Base-by-base conservation (phyloP, 2,329 filamentous ascomycete genomes). In the Ophiocordyceps unilateralis region DNA sequence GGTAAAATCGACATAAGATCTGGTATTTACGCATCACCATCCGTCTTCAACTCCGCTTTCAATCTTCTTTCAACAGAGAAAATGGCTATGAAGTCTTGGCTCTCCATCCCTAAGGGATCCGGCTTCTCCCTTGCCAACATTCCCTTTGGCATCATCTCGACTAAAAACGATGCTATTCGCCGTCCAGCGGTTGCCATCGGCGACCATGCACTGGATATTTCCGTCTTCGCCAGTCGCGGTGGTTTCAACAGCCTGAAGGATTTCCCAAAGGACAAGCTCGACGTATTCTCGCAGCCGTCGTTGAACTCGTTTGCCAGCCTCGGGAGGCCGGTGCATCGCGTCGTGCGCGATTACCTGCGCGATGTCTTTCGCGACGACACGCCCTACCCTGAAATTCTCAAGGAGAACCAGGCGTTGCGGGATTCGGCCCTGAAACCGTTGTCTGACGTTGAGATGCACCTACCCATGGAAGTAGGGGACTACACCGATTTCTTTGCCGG, bases 401-500 rank as follows among this genome's bases (percentile, higher is more conserved):
- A 58, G 23, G 55, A 65, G 43, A 61, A 66, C 38, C 48, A 55
- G 11, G 45, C 47, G 1, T 54, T 66, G 0, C 54, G 51, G 39
- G 43, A 54, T 11, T 34, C 46, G 1, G 58, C 55, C 7, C 43
- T 62, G n/a, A 14, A 63, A 4, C 51, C 51, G 3, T 43, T 53
- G 2, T 41, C 57, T 21, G 69, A 72, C 4, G 72, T 80, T n/a
- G 70, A 66, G 46, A 80, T 72, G 52, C 83, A 88, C 49, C 52
- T 89, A 1, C 84, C 84, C 1, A 74, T 91, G 67, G 66, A 72
- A 30, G 85, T 89, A 51, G 81, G 82, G 22, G 84, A 89, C 55
- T 89, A 89, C 56, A 85, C 83, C 1, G 84, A 91, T 55, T 91
- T 91, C 63, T 91, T 84, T 55, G 84, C 81, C 10, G 83, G 84